Base-by-base conservation (phyloP, 768 basidiomycete species). In the Russula virescens region DNA sequence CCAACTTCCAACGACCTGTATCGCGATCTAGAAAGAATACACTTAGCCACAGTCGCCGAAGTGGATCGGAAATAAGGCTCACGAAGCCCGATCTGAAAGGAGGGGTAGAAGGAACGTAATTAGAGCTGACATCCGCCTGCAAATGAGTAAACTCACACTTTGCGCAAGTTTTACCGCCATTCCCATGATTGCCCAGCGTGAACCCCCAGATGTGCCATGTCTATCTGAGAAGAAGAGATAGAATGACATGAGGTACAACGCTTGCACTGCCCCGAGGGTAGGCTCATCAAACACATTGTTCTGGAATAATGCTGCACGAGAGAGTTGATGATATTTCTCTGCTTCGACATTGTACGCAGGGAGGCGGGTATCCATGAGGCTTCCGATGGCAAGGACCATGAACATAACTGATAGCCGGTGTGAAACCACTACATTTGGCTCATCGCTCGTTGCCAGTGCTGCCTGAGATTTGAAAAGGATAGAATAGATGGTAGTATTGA, bases 121-220 rank as follows among this genome's bases (percentile, higher is more conserved):
- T 54, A 61, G 55, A 60, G 51, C 53, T 45, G 63, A 62, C 61
- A 65, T 64, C 31, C 52, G 55, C 46, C 43, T 26, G 49, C 43
- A 5, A 5, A 49, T n/a, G 26, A 40, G 21, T 23, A 40, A 21
- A 75, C 73, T 71, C 46, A 88, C 86, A 74, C 84, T 84, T 70
- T 86, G 84, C 43, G 84, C 84, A 66, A 88, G 72, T 71, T 88
- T 88, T 38, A 85, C 83, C n/a, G 82, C 81, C 58, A 88, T 78
- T 53, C 87, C 87, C 84, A 87, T 86, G 57, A 84, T 73, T 10
- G 83, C 80, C 87, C 87, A 88, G 68, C 86, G 77, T 19, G 84
- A 81, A 35, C 80, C 62, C 14, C 51, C 58, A 55, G 61, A 65
- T 51, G 40, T 57, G 26, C 62, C 80, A 51, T 83, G 83, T 64